These are phyloP conservation scores for Microthlaspi erraticum DNA, from an alignment of 345 rosid genomes.

Conservation along the genomic window DNA sequence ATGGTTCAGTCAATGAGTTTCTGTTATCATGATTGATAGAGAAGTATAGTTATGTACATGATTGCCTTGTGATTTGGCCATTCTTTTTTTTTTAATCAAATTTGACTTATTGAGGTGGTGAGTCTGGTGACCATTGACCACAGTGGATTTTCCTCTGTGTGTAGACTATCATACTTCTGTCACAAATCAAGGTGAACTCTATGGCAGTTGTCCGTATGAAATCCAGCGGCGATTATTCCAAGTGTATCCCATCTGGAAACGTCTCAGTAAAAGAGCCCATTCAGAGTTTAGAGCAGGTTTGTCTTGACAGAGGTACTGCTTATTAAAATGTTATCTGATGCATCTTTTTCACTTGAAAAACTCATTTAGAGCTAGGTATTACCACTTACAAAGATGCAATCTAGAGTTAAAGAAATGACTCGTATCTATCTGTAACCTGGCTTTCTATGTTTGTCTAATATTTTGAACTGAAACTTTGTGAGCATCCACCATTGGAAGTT, in stretches of 20 bases:
- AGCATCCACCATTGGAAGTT: neutral
- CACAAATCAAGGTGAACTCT: slow-evolving; percentile 81
- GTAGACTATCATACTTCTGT: slow-evolving; percentile 68
- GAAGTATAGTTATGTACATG: slow-evolving; percentile 8
- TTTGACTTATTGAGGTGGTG: slow-evolving; percentile 16
- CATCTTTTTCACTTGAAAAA: slow-evolving; percentile 12
- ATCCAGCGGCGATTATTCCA: slow-evolving; percentile 48
- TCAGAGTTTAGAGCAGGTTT: slow-evolving; percentile 78
- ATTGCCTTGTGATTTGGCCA: slow-evolving; percentile 2
- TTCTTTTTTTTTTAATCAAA: neutral
- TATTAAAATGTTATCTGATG: slow-evolving; percentile 19
- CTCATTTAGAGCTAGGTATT: slow-evolving; percentile 20
- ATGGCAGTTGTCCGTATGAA: slow-evolving; percentile 78
- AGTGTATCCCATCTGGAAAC: slow-evolving; percentile 47
- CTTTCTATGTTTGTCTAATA: neutral
- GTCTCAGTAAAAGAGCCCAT: slow-evolving; percentile 45
- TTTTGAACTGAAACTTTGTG: neutral
- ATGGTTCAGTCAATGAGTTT: slow-evolving; percentile 4
- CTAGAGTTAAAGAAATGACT: slow-evolving; percentile 7
- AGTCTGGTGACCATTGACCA: no score
- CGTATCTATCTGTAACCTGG: neutral
- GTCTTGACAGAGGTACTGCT: slow-evolving; percentile 44
- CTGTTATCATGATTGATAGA: neutral
- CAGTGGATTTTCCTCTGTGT: slow-evolving; percentile 37
- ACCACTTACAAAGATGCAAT: slow-evolving; percentile 6